Evolutionary conservation across 768 basidiomycete species (phyloP).

Genomic region (Russula sp.): DNA sequence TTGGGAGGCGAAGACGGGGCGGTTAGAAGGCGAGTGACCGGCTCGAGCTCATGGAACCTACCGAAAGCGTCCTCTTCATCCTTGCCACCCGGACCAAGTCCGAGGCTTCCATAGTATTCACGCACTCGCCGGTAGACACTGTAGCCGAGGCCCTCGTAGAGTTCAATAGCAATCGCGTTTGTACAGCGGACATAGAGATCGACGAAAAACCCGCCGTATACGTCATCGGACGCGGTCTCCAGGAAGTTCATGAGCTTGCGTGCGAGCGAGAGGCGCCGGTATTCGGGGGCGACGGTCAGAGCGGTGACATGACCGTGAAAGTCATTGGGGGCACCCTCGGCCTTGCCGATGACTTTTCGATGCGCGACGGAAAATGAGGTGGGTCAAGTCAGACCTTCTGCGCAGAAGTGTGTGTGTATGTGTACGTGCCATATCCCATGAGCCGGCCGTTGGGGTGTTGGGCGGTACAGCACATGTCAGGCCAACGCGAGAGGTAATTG

Average conservation of each 20-base stretch:
- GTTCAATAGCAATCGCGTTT: conserved; percentile 74
- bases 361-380: conserved; percentile 1
- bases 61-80: conserved; percentile 92
- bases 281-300: conserved; percentile 89
- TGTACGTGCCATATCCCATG: conserved; percentile 84
- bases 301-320: conserved; percentile 97
- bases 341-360: conserved; percentile 81
- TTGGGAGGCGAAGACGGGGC: background rate
- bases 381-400: background rate
- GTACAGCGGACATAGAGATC: conserved; percentile 93
- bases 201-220: conserved; percentile 83
- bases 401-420: background rate
- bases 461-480: conserved; percentile 81
- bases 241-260: conserved; percentile 82
- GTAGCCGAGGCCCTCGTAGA: conserved; percentile 94
- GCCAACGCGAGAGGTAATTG: conserved; percentile 85
- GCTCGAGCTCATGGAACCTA: conserved; percentile 35
- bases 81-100: conserved; percentile 65
- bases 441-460: conserved; percentile 75
- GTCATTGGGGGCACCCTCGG: conserved; percentile 68
- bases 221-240: conserved; percentile 77
- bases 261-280: conserved; percentile 82
- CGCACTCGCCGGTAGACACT: conserved; percentile 86
- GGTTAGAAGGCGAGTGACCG: background rate
- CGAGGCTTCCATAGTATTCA: conserved; percentile 83